phyloP scores from a whole-genome alignment of 345 rosid genomes.

The Syzygium aqueum region DNA sequence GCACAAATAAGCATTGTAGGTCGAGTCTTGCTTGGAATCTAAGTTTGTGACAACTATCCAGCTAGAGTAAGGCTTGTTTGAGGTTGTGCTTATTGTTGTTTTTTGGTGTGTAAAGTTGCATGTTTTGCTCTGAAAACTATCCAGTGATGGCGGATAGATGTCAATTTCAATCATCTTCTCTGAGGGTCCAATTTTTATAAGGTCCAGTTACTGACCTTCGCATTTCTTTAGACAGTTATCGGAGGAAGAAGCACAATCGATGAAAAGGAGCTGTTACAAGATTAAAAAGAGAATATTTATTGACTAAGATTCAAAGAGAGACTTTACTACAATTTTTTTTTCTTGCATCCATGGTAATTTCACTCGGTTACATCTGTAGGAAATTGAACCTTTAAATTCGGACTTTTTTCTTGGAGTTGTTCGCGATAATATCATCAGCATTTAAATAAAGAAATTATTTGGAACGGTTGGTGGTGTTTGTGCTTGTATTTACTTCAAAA shows the following conservation, averaged over 20 bases:
- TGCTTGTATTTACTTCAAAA: no score
- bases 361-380: no score
- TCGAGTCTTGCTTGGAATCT: no score
- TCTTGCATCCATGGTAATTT: no score
- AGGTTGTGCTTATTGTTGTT: not conserved
- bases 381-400: no score
- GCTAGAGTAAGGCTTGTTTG: not conserved
- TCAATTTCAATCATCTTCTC: not conserved
- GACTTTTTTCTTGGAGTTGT: no score
- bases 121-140: not conserved
- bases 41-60: no score
- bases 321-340: not conserved
- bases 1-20: no score
- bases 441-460: no score
- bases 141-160: not conserved
- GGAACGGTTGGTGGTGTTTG: no score
- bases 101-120: rapidly evolving
- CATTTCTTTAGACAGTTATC: not conserved
- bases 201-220: not conserved
- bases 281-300: not conserved
- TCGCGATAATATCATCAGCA: no score
- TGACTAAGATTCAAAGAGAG: not conserved
- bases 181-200: not conserved
- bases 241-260: not conserved
- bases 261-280: not conserved